A percentile compares a stretch with the other conserved stretches of the same genome.
These are phyloP conservation scores for Suhomyces prunicola DNA, from an alignment of 805 yeast genomes.

Conservation along the genomic window DNA sequence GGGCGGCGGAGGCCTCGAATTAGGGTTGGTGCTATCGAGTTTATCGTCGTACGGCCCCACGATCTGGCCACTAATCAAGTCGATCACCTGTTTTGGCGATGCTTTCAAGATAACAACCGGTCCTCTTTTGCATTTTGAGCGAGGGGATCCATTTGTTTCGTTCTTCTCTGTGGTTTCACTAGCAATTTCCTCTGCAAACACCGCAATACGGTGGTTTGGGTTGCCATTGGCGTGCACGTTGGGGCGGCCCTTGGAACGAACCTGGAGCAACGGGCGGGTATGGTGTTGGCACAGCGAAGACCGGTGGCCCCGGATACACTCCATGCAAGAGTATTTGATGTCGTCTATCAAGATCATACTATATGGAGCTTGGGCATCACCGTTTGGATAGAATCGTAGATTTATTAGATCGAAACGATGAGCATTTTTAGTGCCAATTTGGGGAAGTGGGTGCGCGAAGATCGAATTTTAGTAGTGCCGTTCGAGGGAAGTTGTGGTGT, in stretches of 20 bases:
- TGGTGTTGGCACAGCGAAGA: conserved; percentile 84
- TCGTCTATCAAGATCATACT: conserved; percentile 75
- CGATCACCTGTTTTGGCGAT: conserved; percentile 40
- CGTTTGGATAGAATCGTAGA: neutral
- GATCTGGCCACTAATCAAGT: conserved; percentile 34
- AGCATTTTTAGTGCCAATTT: neutral
- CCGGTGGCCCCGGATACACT: conserved; percentile 91
- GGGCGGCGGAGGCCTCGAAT: conserved; percentile 21
- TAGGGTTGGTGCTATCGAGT: conserved; percentile 6
- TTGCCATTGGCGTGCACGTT: conserved; percentile 50
- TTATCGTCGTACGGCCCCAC: conserved; percentile 36
- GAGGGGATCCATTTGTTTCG: neutral
- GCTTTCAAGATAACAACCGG: conserved; percentile 32
- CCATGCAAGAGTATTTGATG: conserved; percentile 77
- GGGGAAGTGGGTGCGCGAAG: neutral
- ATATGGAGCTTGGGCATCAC: neutral
- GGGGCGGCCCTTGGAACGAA: conserved; percentile 88
- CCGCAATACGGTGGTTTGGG: conserved; percentile 56
- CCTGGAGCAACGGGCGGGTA: conserved; percentile 75
- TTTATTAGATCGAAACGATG: neutral
- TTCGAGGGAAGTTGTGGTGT: too few species aligned
- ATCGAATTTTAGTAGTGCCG: too few species aligned
- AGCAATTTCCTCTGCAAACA: conserved; percentile 45
- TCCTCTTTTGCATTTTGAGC: conserved; percentile 1
- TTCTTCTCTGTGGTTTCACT: neutral